Evolutionary conservation across 495 filamentous ascomycete species (phyloP), one percentile per base, ranked within the genome.

Genomic region (Neurospora terricola): DNA sequence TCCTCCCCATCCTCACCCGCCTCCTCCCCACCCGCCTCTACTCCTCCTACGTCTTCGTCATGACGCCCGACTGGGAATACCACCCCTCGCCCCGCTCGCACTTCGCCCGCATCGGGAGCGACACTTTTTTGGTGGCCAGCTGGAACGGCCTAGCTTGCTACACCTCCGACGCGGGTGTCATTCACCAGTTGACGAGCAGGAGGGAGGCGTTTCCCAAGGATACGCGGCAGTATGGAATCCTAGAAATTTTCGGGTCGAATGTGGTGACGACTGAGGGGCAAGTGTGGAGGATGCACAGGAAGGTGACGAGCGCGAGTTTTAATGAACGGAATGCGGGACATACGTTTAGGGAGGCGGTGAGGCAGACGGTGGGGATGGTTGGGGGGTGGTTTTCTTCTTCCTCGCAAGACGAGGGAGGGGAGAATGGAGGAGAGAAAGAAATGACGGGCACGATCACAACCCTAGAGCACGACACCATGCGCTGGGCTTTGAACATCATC

Each of bases 201-300:
- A 85, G 88, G 43, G 89, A 89, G 77, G 87, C 88, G 69, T 93
- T 93, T 75, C 90, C 90, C 34, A 93, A 93, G 77, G 87, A 90
- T 27, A 81, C 86, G 4, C 80, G 87, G 48, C 74, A 84, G 45
- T 92, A 92, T 76, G 75, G 69, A 2, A 78, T 87, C n/a, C 78
- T 93, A 38, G 81, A 84, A 23, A 83, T 92, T 66, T 93, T 88
- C 76, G 91, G 91, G 37, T 78, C 81, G 14, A 93, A 90, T 76
- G 84, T 93, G 5, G 83, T 93, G 34, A 87, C 86, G 1, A 86
- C 89, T 12, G 90, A 92, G 76, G 90, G 89, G 75, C 83, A 18
- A 69, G 82, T 59, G 10, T 93, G 91, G 91, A 84, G 88, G 69
- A 83, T 87, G 79, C 91, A 93, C 78, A 86, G 91, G 69, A 92